phyloP scores from a whole-genome alignment of 73 alveolate genomes.

The Uronychia setigera region DNA sequence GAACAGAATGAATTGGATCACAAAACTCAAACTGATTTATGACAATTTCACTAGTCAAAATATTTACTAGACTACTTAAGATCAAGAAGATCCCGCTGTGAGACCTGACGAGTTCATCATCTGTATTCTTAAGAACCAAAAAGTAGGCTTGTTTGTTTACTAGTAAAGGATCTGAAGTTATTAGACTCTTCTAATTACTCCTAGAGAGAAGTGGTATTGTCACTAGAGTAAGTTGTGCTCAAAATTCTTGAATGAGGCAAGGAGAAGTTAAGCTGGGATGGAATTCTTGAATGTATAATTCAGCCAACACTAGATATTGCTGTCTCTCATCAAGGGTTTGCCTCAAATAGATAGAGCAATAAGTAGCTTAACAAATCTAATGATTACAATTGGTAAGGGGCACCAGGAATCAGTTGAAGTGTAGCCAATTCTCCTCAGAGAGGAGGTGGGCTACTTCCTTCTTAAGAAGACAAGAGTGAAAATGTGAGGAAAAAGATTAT shows the following conservation, averaged over 20 bases:
- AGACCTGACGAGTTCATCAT: no score
- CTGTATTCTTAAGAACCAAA: no score
- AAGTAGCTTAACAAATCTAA: no score
- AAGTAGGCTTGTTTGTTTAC: no score
- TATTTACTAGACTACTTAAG: no score
- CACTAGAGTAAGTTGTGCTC: not conserved
- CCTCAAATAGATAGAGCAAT: no score
- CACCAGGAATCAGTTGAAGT: not conserved
- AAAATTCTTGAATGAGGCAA: not conserved
- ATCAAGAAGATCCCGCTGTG: no score
- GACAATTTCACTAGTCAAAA: constrained; percentile 8
- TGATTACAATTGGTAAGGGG: no score
- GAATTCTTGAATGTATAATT: no score
- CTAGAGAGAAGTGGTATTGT: not conserved
- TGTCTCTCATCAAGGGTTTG: no score
- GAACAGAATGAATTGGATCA: constrained; percentile 57
- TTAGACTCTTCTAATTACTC: not conserved
- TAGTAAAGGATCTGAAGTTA: not conserved
- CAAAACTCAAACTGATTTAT: constrained; percentile 26
- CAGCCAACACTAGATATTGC: no score
- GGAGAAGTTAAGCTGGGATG: no score
- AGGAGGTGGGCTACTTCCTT: not conserved
- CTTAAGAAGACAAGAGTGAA: not conserved
- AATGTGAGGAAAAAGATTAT: not conserved
- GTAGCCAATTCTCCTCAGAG: not conserved